Evolutionary conservation across 768 basidiomycete species (phyloP).

Genomic region (Rhizopogon salebrosus): DNA sequence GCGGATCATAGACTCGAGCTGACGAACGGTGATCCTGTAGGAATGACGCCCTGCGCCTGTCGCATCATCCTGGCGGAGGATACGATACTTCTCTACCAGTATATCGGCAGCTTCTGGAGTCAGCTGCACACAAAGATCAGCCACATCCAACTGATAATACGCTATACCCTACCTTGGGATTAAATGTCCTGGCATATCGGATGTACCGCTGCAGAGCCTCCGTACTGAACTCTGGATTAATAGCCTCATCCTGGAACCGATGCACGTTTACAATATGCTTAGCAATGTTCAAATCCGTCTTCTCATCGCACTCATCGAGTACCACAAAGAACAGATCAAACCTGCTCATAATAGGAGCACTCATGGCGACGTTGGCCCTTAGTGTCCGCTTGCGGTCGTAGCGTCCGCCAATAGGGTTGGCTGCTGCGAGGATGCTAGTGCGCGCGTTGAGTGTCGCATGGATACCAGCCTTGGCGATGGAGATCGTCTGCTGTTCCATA

Average conservation of each 20-base stretch:
- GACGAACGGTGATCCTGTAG: slow-evolving; percentile 96
- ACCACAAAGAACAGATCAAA: slow-evolving; percentile 99
- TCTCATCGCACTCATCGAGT: slow-evolving; percentile 93
- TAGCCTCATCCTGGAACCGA: slow-evolving; percentile 90
- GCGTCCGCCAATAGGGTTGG: slow-evolving; percentile 94
- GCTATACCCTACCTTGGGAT: slow-evolving; percentile 69
- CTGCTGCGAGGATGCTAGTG: slow-evolving; percentile 95
- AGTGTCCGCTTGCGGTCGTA: slow-evolving; percentile 94
- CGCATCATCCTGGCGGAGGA: slow-evolving; percentile 87
- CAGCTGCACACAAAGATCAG: slow-evolving; percentile 46
- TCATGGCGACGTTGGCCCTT: slow-evolving; percentile 93
- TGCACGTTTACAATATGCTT: slow-evolving; percentile 98
- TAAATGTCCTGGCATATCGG: slow-evolving; percentile 94
- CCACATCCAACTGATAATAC: background rate
- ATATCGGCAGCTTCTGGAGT: slow-evolving; percentile 90
- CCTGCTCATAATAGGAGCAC: slow-evolving; percentile 97
- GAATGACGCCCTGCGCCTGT: slow-evolving; percentile 86
- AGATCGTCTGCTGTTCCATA: slow-evolving; percentile 99
- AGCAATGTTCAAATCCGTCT: slow-evolving; percentile 88
- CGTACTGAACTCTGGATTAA: slow-evolving; percentile 95
- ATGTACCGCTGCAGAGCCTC: slow-evolving; percentile 96
- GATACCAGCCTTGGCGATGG: slow-evolving; percentile 98
- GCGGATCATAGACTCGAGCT: slow-evolving; percentile 97
- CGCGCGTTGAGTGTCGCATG: slow-evolving; percentile 97
- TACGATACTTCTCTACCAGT: slow-evolving; percentile 92